Percentiles rank a stretch among this genome's conserved stretches.
These are phyloP conservation scores for Fremontodendron californicum DNA, from an alignment of 345 rosid genomes.

Conservation along the genomic window DNA sequence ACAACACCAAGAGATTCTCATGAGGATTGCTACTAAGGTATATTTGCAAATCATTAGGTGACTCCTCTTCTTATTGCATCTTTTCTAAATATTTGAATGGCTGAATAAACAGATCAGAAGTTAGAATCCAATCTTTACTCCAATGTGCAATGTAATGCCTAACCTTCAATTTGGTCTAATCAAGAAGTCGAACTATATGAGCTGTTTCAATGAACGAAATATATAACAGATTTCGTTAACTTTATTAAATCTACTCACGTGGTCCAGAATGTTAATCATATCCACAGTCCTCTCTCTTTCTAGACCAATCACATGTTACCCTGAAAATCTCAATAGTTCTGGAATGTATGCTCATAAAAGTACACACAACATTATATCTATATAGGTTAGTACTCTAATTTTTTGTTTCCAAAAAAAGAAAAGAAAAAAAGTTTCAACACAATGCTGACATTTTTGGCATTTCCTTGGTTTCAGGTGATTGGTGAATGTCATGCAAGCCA, in stretches of 20 bases:
- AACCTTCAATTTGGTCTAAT: background rate
- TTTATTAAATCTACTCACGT: background rate
- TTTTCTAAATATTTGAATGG: background rate
- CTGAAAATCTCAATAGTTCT: background rate
- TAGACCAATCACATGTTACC: background rate
- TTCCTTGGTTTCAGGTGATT: slow-evolving; percentile 55
- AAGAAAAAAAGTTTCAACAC: background rate
- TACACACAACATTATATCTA: background rate
- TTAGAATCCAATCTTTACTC: background rate
- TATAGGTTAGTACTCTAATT: background rate
- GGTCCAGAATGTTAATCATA: background rate
- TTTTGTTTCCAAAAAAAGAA: background rate
- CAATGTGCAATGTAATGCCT: background rate
- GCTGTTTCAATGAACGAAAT: background rate
- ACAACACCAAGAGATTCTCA: slow-evolving; percentile 80
- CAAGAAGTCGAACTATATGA: background rate
- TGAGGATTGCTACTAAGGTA: slow-evolving; percentile 73
- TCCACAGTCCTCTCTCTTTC: background rate
- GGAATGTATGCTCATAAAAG: background rate
- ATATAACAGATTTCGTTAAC: background rate
- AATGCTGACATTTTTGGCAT: slow-evolving; percentile 9
- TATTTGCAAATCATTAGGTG: slow-evolving; percentile 7
- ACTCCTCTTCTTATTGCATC: background rate
- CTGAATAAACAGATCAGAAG: background rate
- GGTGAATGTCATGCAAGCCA: slow-evolving; percentile 81